Base-by-base conservation (phyloP, 495 filamentous ascomycete species). In the Aspergillus conjunctus region DNA sequence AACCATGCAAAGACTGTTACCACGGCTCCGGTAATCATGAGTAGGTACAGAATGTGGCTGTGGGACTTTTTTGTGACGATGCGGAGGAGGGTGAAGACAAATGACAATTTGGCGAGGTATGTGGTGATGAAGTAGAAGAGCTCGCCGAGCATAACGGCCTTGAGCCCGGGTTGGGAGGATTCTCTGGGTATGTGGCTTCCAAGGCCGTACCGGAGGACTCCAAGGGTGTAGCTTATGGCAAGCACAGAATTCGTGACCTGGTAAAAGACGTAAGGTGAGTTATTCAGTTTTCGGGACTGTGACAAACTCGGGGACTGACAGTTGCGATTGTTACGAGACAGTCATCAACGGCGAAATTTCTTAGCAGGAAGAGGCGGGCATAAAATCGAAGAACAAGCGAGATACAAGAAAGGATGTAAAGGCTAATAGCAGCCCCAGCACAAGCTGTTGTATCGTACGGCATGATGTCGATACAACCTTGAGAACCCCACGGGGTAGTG, bases 391-490 rank as follows among this genome's bases (percentile, higher is more conserved):
- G 48, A 12, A 6, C 17, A 26, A 51, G 9, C 17, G 21, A 51
- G 20, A 51, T 21, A 21, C 18, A 20, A 26, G 48, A 20, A 21
- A 51, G 7, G 17, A 51, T 21, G 14, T 51, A 51, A 7, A 51
- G 18, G 12, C 20, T 21, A 26, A 51, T 51, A 22, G 18, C 18
- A 26, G 14, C 14, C 17, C 20, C 21, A 12, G 18, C 48, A 26
- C 48, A 51, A 12, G 48, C 48, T 26, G 26, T 12, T 26, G 48
- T n/a, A 21, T 51, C 21, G 21, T 51, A 51, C 26, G 48, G 21
- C 48, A 51, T 51, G 48, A 51, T 51, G 15, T 26, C 48, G 21
- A 41, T n/a, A n/a, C n/a, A n/a, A n/a, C n/a, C n/a, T n/a, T n/a
- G n/a, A n/a, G n/a, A n/a, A n/a, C n/a, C n/a, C n/a, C n/a, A n/a